Percentiles rank a stretch among this genome's conserved stretches.
phyloP scores from a whole-genome alignment of 2,329 filamentous ascomycete genomes.

The Didymella lethalis region DNA sequence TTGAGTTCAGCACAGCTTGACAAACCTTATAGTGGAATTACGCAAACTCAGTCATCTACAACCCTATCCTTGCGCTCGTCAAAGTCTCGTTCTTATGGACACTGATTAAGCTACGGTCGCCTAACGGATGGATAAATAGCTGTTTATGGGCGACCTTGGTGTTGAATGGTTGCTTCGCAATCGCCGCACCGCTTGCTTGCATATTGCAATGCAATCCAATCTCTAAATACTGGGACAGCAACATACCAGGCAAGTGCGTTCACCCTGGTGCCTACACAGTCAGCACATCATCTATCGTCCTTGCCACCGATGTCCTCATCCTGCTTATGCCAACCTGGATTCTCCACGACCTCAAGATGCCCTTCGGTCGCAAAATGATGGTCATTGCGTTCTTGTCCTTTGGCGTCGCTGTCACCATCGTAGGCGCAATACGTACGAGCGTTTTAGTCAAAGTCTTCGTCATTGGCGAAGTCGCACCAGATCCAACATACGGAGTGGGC shows the following conservation, averaged over 20 bases:
- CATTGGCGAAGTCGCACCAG: conserved; percentile 8
- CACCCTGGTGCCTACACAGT: conserved; percentile 23
- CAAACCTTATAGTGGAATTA: conserved; percentile 25
- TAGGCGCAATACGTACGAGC: conserved; percentile 26
- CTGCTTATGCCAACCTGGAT: conserved; percentile 34
- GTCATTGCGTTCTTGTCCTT: conserved; percentile 30
- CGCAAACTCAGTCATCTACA: conserved; percentile 29
- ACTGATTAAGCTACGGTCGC: conserved; percentile 29
- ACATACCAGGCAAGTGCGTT: conserved; percentile 25
- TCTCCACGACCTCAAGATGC: conserved; percentile 31
- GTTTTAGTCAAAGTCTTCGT: conserved; percentile 24
- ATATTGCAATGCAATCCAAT: conserved; percentile 44
- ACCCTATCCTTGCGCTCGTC: conserved; percentile 32
- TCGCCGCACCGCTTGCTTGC: conserved; percentile 26
- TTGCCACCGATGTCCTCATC: conserved; percentile 32
- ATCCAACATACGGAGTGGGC: conserved; percentile 22
- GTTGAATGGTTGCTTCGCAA: conserved; percentile 26
- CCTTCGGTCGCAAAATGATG: conserved; percentile 26
- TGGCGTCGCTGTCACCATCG: conserved; percentile 27
- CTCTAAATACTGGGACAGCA: conserved; percentile 38
- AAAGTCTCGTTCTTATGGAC: conserved; percentile 31
- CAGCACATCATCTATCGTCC: conserved; percentile 24
- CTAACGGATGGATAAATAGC: conserved; percentile 25
- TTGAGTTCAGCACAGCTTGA: not conserved
- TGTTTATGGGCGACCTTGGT: conserved; percentile 26